A percentile compares a stretch with the other conserved stretches of the same genome.
These are phyloP conservation scores for Priceomyces haplophilus DNA, from an alignment of 805 yeast genomes.

Conservation along the genomic window DNA sequence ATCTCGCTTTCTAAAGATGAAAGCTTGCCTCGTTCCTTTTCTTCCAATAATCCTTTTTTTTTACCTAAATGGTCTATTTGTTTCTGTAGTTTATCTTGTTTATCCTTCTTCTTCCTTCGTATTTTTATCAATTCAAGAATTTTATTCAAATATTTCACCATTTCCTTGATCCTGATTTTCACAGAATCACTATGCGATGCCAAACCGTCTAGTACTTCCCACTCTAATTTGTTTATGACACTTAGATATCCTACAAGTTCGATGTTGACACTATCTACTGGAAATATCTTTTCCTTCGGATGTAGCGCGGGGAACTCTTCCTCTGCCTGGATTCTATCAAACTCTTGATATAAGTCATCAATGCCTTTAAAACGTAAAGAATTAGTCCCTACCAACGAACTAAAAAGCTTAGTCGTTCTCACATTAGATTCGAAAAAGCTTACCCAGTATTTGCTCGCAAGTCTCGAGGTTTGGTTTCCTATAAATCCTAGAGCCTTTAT, in stretches of 20 bases:
- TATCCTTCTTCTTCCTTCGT: slow-evolving; percentile 42
- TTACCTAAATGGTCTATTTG: slow-evolving; percentile 37
- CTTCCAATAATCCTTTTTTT: slow-evolving; percentile 29
- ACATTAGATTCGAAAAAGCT: slow-evolving; percentile 30
- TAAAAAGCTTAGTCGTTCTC: slow-evolving; percentile 27
- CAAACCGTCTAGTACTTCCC: slow-evolving; percentile 19
- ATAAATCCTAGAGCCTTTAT: slow-evolving; percentile 45
- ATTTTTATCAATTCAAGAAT: slow-evolving; percentile 41
- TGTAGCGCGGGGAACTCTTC: slow-evolving; percentile 31
- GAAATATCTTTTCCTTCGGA: slow-evolving; percentile 32
- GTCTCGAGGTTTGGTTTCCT: slow-evolving; percentile 21
- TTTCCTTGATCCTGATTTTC: slow-evolving; percentile 33
- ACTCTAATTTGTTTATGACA: slow-evolving; percentile 19
- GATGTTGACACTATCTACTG: slow-evolving; percentile 20
- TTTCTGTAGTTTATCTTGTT: slow-evolving; percentile 35
- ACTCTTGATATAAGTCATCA: slow-evolving; percentile 27
- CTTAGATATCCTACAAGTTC: slow-evolving; percentile 26
- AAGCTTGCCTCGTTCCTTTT: slow-evolving; percentile 37
- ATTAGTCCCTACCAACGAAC: slow-evolving; percentile 28
- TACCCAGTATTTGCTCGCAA: slow-evolving; percentile 27
- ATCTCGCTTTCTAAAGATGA: slow-evolving; percentile 27
- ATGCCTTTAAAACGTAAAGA: slow-evolving; percentile 37
- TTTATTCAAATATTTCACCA: slow-evolving; percentile 36
- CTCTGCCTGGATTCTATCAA: slow-evolving; percentile 26
- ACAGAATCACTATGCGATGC: slow-evolving; percentile 25